Base-by-base conservation (phyloP, 176 grass and related monocot genomes). In the Eleusine indica region DNA sequence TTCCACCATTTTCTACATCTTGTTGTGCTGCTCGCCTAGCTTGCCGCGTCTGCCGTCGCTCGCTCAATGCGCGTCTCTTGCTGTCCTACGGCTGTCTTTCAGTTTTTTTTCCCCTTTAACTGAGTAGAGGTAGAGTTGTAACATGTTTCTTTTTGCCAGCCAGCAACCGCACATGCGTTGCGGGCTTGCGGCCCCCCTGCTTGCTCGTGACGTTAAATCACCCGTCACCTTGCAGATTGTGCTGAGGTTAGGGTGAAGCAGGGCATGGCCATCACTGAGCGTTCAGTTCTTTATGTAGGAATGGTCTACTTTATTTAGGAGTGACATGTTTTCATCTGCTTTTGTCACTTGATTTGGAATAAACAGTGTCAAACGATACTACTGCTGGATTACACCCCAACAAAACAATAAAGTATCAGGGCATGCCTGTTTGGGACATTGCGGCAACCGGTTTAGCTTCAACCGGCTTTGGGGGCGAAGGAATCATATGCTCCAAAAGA, bases 131-230 rank as follows among this genome's bases (percentile, higher is more conserved):
- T 19, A 22, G 18, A 57, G 32, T 13, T 18, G 57, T 25, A 88
- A 56, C 81, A 5, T 40, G 81, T 30, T 68, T 60, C 49, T 16
- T 74, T 88, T 68, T 16, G 69, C 32, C 67, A 46, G 68, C 74
- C 60, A 79, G 40, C 61, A 54, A 39, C 80, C 40, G 85, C 85
- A 85, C 70, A 68, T 75, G 77, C 51, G 42, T 9, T 56, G 67
- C 43, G 66, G 64, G 9, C 28, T 8, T 53, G 66, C 42, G 64
- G 48, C 9, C 49, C 64, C 57, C 54, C 18, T n/a, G 63, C 63
- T 47, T 30, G 29, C 44, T 66, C 51, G 73, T 28, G 43, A 32
- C 53, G 73, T 77, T 78, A 78, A 81, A 77, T 71, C 72, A 48
- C 66, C 62, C 77, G 18, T 5, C 67, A 4, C 28, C 56, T 56